Evolutionary conservation across 208 protist species (phyloP).

Genomic region (Entamoeba histolytica): DNA sequence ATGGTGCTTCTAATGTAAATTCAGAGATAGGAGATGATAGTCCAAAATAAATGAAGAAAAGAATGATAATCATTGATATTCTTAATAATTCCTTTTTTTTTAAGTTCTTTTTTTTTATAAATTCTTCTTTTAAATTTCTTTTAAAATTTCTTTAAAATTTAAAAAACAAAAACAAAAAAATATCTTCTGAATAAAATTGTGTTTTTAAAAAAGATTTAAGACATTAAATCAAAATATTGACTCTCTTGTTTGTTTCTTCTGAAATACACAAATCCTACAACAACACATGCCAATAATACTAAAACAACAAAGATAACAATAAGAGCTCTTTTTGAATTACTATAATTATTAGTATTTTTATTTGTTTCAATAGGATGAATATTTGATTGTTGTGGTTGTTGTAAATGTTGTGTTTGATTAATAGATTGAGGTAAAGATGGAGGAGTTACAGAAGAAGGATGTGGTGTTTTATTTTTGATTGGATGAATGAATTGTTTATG

Average conservation of each 20-base stretch:
- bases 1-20: background rate
- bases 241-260: background rate
- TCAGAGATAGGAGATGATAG: background rate
- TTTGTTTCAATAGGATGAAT: background rate
- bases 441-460: background rate
- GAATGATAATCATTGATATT: background rate
- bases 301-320: background rate
- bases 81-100: background rate
- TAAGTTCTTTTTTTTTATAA: background rate
- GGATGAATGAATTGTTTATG: background rate
- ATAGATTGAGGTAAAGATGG: background rate
- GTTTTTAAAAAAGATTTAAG: background rate
- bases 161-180: no score
- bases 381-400: background rate
- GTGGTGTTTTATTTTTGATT: background rate
- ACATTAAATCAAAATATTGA: background rate
- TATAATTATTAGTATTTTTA: background rate
- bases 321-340: background rate
- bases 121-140: background rate
- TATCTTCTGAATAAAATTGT: no score
- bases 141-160: background rate
- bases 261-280: background rate
- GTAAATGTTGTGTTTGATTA: background rate
- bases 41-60: background rate
- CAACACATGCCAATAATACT: background rate